Evolutionary conservation across 2,329 filamentous ascomycete genomes (phyloP).

Genomic region (Alternaria hordeiaustralica): DNA sequence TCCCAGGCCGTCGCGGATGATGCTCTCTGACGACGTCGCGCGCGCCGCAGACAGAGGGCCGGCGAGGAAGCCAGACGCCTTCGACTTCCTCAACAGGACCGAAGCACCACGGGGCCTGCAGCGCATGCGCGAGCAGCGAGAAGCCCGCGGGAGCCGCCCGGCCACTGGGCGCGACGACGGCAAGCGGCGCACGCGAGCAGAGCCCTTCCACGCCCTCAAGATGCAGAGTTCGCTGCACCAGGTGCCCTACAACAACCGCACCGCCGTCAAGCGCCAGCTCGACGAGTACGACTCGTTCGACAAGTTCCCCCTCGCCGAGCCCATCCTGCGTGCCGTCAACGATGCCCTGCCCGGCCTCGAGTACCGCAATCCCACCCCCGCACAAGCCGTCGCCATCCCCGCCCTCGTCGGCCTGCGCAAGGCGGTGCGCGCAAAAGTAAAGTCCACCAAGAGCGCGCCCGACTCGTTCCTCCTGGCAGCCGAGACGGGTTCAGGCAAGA

Average conservation of each 20-base stretch:
- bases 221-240: slow-evolving; percentile 85
- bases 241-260: slow-evolving; percentile 74
- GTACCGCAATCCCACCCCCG: slow-evolving; percentile 81
- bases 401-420: slow-evolving; percentile 69
- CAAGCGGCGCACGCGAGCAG: slow-evolving; percentile 47
- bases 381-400: slow-evolving; percentile 89
- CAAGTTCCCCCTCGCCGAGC: slow-evolving; percentile 76
- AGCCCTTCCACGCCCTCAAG: slow-evolving; percentile 81
- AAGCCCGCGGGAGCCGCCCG: slow-evolving; percentile 10
- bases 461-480: slow-evolving; percentile 83
- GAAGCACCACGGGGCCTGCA: slow-evolving; percentile 35
- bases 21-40: slow-evolving; percentile 52
- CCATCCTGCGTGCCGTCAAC: slow-evolving; percentile 74
- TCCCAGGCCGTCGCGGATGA: slow-evolving; percentile 55
- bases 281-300: slow-evolving; percentile 78
- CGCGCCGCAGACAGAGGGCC: slow-evolving; percentile 31
- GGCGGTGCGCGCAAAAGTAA: slow-evolving; percentile 38
- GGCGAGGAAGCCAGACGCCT: slow-evolving; percentile 38
- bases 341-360: slow-evolving; percentile 78
- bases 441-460: slow-evolving; percentile 49
- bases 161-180: slow-evolving; percentile 26
- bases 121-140: slow-evolving; percentile 19
- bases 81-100: slow-evolving; percentile 43
- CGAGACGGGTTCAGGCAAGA: slow-evolving; percentile 97
- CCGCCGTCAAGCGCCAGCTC: slow-evolving; percentile 66